Percentiles rank a stretch among this genome's conserved stretches.
phyloP scores from a whole-genome alignment of 495 filamentous ascomycete species.

The Copromyces sp. region DNA sequence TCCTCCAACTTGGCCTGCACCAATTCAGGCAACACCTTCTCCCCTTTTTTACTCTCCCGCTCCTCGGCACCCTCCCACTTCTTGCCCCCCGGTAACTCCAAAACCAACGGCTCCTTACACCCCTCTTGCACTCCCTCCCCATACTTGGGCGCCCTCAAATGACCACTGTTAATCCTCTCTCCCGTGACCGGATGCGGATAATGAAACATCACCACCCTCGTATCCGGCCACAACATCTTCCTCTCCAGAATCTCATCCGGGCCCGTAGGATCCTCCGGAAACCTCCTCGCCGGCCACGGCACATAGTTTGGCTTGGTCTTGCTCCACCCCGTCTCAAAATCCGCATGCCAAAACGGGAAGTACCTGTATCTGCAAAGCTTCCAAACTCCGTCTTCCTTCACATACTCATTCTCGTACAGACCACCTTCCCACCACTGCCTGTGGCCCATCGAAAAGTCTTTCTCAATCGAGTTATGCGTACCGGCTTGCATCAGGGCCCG shows the following conservation, averaged over 20 bases:
- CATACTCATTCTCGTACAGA: constrained; percentile 50
- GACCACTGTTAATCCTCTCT: constrained; percentile 29
- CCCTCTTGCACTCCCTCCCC: constrained; percentile 28
- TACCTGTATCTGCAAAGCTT: constrained; percentile 45
- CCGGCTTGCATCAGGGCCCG: constrained; percentile 46
- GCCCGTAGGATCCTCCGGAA: constrained; percentile 38
- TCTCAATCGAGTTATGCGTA: constrained; percentile 37
- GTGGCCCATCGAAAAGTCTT: constrained; percentile 38
- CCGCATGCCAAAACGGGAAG: constrained; percentile 48
- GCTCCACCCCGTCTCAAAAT: constrained; percentile 42
- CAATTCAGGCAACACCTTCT: constrained; percentile 30
- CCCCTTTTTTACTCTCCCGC: constrained; percentile 19
- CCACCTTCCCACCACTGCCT: constrained; percentile 49
- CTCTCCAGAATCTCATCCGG: constrained; percentile 45
- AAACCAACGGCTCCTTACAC: constrained; percentile 25
- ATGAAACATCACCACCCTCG: constrained; percentile 45
- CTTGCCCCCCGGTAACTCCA: constrained; percentile 33
- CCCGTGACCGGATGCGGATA: constrained; percentile 46
- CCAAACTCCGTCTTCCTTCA: constrained; percentile 43
- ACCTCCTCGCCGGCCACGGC: constrained; percentile 34
- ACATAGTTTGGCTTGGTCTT: constrained; percentile 43
- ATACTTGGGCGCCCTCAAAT: constrained; percentile 37
- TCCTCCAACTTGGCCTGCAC: constrained; percentile 22
- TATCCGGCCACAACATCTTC: constrained; percentile 46
- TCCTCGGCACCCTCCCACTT: constrained; percentile 22